phyloP scores from a whole-genome alignment of 805 yeast species.

The Kuraishia hungarica region DNA sequence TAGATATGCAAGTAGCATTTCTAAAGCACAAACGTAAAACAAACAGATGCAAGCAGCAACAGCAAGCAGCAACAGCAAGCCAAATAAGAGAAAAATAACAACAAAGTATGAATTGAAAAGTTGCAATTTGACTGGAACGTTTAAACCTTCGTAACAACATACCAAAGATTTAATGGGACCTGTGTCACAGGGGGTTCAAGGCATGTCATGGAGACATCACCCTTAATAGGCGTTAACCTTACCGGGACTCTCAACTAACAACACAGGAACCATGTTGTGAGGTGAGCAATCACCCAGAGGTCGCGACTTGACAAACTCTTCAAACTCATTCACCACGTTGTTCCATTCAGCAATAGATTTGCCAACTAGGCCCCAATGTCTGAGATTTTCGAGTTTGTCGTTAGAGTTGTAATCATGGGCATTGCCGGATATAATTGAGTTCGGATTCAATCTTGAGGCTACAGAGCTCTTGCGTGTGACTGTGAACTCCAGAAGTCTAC shows the following conservation, averaged over 20 bases:
- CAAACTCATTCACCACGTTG: slow-evolving; percentile 35
- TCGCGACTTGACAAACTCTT: slow-evolving; percentile 18
- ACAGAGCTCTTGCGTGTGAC: neutral
- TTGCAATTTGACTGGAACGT: no score
- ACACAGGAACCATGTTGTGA: slow-evolving; percentile 3
- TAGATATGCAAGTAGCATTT: neutral
- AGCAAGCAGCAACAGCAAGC: neutral
- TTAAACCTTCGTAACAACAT: no score
- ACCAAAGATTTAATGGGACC: no score
- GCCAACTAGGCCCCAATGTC: slow-evolving; percentile 22
- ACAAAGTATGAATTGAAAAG: no score
- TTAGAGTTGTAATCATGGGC: neutral
- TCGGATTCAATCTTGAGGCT: neutral
- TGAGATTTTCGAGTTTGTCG: neutral
- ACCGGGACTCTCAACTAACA: slow-evolving; percentile 5
- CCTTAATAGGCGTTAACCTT: slow-evolving; percentile 6
- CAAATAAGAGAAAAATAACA: no score
- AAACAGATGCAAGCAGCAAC: neutral
- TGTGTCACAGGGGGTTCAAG: slow-evolving; percentile 2
- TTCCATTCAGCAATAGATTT: slow-evolving; percentile 47
- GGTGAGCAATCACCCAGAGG: neutral
- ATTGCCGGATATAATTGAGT: neutral
- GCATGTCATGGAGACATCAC: neutral
- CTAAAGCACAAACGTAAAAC: no score
- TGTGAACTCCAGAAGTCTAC: neutral